Evolutionary conservation across 306 rosid species (phyloP), one percentile per base, ranked within the genome.

Genomic region (Betula pendula): DNA sequence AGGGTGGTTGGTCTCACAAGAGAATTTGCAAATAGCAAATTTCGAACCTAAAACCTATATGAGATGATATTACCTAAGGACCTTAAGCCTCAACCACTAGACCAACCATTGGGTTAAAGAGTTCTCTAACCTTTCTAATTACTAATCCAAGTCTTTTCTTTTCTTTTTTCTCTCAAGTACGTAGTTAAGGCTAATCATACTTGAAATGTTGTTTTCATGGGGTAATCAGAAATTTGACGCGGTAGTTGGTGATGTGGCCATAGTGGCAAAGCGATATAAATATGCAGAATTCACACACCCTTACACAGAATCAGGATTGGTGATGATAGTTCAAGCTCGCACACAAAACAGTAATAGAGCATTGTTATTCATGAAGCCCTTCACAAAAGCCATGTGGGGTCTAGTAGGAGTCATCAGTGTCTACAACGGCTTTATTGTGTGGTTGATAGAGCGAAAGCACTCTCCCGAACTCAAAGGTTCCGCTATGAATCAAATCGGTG

Each of bases 361-460:
- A 19, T 82, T 81, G 80, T 33, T 89, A 45, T 84, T 89, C 72
- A 27, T 84, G 75, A 86, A 76, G 78, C 90, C 92, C 42, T 86
- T 82, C 58, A 89, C 92, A 53, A 43, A 58, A 51, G 27, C 75
- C 53, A 73, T 89, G 90, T 86, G 92, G 90, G 22, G 70, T 35
- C 44, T 82, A 5, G 82, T 81, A 49, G 82, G 53, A 20, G 78
- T 42, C 43, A 63, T 86, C 17, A 52, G 25, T 71, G 33, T 78
- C 80, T 86, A 84, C 77, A 89, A 82, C 62, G 92, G 87, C 56
- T 80, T 89, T 79, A 88, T 84, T 5, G 72, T 86, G 0, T 86
- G 92, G 90, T 27, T 89, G 52, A 78, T 86, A 50, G 92, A 86
- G 43, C 83, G 85, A 60, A 75, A 63, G 25, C 79, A 80, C 19